phyloP scores from a whole-genome alignment of 768 basidiomycete species.

The Rhodocollybia butyracea region DNA sequence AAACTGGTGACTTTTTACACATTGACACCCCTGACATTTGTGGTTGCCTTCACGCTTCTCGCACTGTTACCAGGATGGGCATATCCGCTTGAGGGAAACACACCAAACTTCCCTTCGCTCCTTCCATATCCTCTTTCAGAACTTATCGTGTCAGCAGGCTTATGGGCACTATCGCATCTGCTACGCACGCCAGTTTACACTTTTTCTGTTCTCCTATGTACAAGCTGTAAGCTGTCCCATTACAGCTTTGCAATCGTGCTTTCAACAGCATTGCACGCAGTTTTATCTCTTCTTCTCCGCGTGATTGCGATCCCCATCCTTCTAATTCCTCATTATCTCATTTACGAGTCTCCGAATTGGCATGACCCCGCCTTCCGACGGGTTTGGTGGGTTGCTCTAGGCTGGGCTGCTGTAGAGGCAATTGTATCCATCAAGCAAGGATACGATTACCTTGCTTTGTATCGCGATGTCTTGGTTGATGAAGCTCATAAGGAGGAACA shows the following conservation, averaged over 20 bases:
- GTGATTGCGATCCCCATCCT: slow-evolving; percentile 53
- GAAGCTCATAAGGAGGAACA: slow-evolving; percentile 7
- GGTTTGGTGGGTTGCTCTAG: slow-evolving; percentile 77
- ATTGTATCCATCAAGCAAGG: slow-evolving; percentile 64
- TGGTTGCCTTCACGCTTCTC: slow-evolving; percentile 47
- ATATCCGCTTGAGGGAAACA: slow-evolving; percentile 36
- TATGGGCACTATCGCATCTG: slow-evolving; percentile 59
- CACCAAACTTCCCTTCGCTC: slow-evolving; percentile 34
- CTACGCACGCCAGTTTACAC: slow-evolving; percentile 47
- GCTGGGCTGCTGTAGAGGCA: slow-evolving; percentile 72
- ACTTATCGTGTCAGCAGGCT: slow-evolving; percentile 52
- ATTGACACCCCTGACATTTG: slow-evolving; percentile 53
- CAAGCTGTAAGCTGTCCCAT: slow-evolving; percentile 24
- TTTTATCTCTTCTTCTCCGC: slow-evolving; percentile 52
- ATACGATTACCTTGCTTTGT: slow-evolving; percentile 63
- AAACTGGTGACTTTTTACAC: slow-evolving; percentile 53
- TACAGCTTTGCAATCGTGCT: slow-evolving; percentile 30
- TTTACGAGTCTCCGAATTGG: slow-evolving; percentile 46
- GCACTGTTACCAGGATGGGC: slow-evolving; percentile 46
- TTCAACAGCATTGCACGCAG: slow-evolving; percentile 43
- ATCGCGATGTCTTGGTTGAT: slow-evolving; percentile 63
- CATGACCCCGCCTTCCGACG: slow-evolving; percentile 54
- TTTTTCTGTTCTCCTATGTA: slow-evolving; percentile 27
- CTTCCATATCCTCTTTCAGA: slow-evolving; percentile 68
- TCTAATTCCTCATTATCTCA: slow-evolving; percentile 36